Conservation (phyloP, 495 filamentous ascomycete genomes). For the Cladorrhinum samala region DNA sequence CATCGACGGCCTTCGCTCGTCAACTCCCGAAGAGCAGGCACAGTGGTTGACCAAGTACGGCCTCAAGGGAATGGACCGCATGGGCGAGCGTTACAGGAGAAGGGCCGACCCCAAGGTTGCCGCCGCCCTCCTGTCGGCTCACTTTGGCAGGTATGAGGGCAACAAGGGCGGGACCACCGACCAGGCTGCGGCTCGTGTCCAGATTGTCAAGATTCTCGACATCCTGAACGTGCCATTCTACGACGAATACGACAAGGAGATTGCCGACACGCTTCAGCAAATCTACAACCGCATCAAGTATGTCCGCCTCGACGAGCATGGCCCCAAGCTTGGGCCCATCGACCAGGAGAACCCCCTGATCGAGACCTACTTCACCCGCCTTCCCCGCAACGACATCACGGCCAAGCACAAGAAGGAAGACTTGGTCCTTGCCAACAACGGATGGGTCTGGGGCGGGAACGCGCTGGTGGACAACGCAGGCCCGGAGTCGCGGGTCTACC, state of each 20-base stretch:
- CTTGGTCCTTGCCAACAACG: conserved; percentile 87
- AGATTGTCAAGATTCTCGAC: conserved; percentile 61
- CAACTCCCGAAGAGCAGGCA: conserved; percentile 42
- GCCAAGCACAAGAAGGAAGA: conserved; percentile 68
- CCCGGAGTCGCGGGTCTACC: conserved; percentile 77
- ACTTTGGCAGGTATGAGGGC: conserved; percentile 63
- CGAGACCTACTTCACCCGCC: conserved; percentile 91
- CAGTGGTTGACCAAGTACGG: conserved; percentile 50
- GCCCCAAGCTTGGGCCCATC: conserved; percentile 80
- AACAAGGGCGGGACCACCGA: conserved; percentile 37
- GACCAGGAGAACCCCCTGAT: conserved; percentile 72
- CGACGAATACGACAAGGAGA: conserved; percentile 80
- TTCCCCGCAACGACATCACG: conserved; percentile 74
- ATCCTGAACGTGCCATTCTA: conserved; percentile 84
- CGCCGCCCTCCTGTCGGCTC: conserved; percentile 60
- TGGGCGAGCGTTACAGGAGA: conserved; percentile 74
- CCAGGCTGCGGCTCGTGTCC: conserved; percentile 41
- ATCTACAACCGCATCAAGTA: conserved; percentile 93
- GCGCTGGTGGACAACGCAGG: conserved; percentile 92
- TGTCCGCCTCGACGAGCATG: conserved; percentile 80
- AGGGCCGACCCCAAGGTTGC: conserved; percentile 58
- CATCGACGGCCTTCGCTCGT: conserved; percentile 39
- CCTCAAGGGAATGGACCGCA: conserved; percentile 58
- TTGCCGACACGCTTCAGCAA: conserved; percentile 78
- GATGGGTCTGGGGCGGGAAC: conserved; percentile 98